Evolutionary conservation across 1,284 basidiomycete species (phyloP), one percentile per base, ranked within the genome.

Genomic region (Coriolopsis trogii): DNA sequence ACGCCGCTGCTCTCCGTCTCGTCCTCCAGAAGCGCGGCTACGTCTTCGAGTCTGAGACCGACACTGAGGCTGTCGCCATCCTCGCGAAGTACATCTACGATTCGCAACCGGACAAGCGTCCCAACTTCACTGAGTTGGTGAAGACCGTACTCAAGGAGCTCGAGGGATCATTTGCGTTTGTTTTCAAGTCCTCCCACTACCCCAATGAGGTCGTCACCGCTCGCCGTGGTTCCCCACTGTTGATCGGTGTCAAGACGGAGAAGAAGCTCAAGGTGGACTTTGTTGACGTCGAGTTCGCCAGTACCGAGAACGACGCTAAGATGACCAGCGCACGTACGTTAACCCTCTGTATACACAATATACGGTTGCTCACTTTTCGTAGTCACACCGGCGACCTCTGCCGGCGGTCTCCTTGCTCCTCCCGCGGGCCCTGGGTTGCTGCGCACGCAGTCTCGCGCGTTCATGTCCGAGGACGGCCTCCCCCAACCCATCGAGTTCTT

Each of bases 201-300:
- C 97, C 97, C 44, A 93, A 96, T 65, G 93, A 99, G 74, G 84
- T 97, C 58, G 94, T 99, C 59, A 91, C 93, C 51, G 93, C 95
- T 54, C 93, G 95, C 65, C 93, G 97, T 66, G 97, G 97, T 66
- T 99, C 96, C 24, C 97, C 97, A 21, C 85, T 99, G 24, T 76
- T 99, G 51, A 89, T 99, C 67, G 97, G 97, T 78, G 96, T 99
- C 71, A 99, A 99, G 89, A 98, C 97, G 29, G 96, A 99, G 72
- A 95, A 96, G 82, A 99, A 99, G 77, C 85, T 99, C 70, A 99
- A 99, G 80, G 96, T 98, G 43, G 97, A 99, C 78, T 99, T 99
- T 69, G 96, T 99, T 51, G 97, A 99, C 73, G 97, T 99, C 56
- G 95, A 99, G 71, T 87, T 97, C 66, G 84, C 90, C 31, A 87